A percentile compares a stretch with the other conserved stretches of the same genome.
Conservation (phyloP, 495 filamentous ascomycete genomes). For the Daldinia decipiens region DNA sequence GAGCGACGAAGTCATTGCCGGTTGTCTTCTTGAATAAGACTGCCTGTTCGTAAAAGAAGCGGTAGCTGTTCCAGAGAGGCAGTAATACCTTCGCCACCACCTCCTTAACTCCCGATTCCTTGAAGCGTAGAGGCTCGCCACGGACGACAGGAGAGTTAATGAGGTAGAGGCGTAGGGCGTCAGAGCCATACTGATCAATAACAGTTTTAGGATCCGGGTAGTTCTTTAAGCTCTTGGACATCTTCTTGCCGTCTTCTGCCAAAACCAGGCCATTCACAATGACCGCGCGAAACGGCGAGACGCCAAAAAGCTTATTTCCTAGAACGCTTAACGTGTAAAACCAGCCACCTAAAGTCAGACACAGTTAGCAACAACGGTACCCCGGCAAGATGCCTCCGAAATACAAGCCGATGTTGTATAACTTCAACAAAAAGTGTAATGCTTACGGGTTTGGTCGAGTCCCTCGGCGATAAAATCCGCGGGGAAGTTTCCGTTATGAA, state of each 20-base stretch:
- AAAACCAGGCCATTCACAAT: constrained; percentile 97
- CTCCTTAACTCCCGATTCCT: constrained; percentile 93
- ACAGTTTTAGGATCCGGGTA: constrained; percentile 90
- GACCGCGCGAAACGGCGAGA: constrained; percentile 93
- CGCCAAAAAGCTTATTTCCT: constrained; percentile 89
- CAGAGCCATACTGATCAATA: constrained; percentile 90
- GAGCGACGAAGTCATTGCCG: constrained; percentile 79
- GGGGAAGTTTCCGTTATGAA: constrained; percentile 80
- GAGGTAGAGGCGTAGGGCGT: constrained; percentile 92
- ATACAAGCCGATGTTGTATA: background rate
- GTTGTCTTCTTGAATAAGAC: constrained; percentile 89
- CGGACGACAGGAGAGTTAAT: constrained; percentile 98
- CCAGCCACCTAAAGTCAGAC: constrained; percentile 73
- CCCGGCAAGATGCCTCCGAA: background rate
- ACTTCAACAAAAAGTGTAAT: background rate
- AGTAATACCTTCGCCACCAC: constrained; percentile 93
- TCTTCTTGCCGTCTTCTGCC: constrained; percentile 97
- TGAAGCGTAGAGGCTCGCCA: constrained; percentile 90
- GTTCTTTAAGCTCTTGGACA: constrained; percentile 98
- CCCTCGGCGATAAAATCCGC: constrained; percentile 98
- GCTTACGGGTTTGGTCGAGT: constrained; percentile 74
- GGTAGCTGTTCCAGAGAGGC: constrained; percentile 97
- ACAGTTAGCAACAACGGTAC: constrained; percentile 12
- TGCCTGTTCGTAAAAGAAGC: constrained; percentile 98
- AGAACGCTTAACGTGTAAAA: constrained; percentile 95